These are phyloP conservation scores for Nakazawaea populi DNA, from an alignment of 805 yeast species.

Conservation along the genomic window DNA sequence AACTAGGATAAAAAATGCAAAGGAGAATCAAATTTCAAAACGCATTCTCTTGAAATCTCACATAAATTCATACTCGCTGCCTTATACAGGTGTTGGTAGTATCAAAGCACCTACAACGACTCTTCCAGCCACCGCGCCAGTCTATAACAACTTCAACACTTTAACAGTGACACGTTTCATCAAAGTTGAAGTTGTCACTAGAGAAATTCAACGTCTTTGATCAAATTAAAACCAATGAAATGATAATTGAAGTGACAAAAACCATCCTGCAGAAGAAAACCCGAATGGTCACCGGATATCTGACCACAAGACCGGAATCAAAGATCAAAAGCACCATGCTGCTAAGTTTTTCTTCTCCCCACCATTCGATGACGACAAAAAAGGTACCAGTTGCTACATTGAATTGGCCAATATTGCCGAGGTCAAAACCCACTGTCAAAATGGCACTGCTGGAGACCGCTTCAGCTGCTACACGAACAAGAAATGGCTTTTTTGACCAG, in stretches of 20 bases:
- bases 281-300: background rate
- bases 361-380: background rate
- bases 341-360: background rate
- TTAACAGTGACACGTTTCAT: background rate
- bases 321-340: background rate
- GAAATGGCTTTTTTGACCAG: slow-evolving; percentile 5
- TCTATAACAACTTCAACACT: too few relatives aligned
- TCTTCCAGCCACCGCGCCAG: background rate
- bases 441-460: background rate
- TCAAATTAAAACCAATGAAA: background rate
- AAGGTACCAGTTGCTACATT: background rate
- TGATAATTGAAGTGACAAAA: background rate
- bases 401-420: background rate
- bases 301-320: background rate
- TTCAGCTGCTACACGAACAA: background rate
- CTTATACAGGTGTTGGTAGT: too few relatives aligned
- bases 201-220: background rate
- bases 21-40: background rate
- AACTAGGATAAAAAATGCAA: background rate
- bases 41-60: background rate
- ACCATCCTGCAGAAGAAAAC: background rate
- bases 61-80: background rate
- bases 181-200: background rate
- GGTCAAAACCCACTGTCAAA: background rate
- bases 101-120: background rate